Base-by-base conservation (phyloP, 495 filamentous ascomycete species). In the Pyronema domesticum region DNA sequence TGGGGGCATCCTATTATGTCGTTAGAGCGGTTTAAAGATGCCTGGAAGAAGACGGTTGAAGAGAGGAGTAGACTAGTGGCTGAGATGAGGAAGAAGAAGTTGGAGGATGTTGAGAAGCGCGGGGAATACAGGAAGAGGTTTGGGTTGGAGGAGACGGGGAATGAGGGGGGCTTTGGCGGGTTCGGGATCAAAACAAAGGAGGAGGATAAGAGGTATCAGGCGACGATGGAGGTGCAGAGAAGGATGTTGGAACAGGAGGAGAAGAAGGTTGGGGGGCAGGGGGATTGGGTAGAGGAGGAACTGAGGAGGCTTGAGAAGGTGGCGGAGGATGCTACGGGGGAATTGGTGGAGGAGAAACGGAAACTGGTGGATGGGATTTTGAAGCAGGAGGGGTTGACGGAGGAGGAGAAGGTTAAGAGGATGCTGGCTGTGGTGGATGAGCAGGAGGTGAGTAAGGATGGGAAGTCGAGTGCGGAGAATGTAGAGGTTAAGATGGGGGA, bases 11-110 rank as follows among this genome's bases (percentile, higher is more conserved):
- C 63, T 0, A 17, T 37, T 4, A 54, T 46, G 6, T 53, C 56
- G 9, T 15, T 60, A 4, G 6, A 37, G 23, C 39, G 39, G 15
- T 33, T 60, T 10, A 8, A 47, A 40, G 34, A 18, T 6, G 59
- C 59, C 18, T 42, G 58, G 48, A 68, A 64, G 58, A 65, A 62
- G 48, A 63, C 57, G 49, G 54, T 55, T 17, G 57, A 67, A 44
- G 59, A 55, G 37, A 51, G 66, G 55, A 64, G 52, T 11, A 47
- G 13, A 53, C 58, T 8, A 64, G 60, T 36, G 1, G 30, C 23
- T 1, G 50, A 43, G 36, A 42, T 8, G 50, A 53, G 50, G 50
- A n/a, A 18, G 34, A 53, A 37, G 50, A 8, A 9, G 3, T 8
- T 53, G 37, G 50, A 50, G 47, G 47, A 50, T 49, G 53, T 66